Evolutionary conservation across 441 rosid genomes (phyloP), one percentile per base, ranked within the genome.

Genomic region (Hypseocharis bilobata): DNA sequence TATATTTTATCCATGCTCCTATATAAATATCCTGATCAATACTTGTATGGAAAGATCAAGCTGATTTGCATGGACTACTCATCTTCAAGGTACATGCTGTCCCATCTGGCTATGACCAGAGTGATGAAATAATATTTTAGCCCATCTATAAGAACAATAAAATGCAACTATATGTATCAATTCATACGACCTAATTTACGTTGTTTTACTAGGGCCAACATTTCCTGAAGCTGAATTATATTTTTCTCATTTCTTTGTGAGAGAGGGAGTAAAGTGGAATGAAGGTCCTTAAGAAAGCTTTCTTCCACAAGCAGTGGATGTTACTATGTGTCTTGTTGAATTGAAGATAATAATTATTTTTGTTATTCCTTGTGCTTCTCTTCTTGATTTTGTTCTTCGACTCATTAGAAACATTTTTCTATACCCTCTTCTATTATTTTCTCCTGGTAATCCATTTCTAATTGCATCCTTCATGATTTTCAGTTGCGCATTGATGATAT

Each of bases 401-500:
- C n/a, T 51, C 3, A 29, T 23, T 61, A 11, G 60, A 16, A 1
- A 16, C 34, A 36, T 60, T 29, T n/a, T 4, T 42, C 30, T 29
- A 17, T 2, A 6, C 51, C 1, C 32, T 30, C 60, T 10, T 29
- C 44, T 23, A 55, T n/a, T 56, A 38, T 5, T 20, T 16, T 49
- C n/a, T 17, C 38, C 26, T 3, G 22, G 8, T 6, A 23, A 0
- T 23, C 44, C 17, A 0, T 74, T 17, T 10, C 68, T 62, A 25
- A 32, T 65, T 62, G 14, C 44, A 17, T 10, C 23, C 54, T 32
- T 70, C 67, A 62, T 69, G 62, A 40, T 71, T 77, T 74, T 65
- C 87, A 93, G 96, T 72, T 93, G 76, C 88, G 88, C 34, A 83
- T 90, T 78, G 83, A 82, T 72, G 96, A 87, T 65, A 78, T 90